phyloP scores from a whole-genome alignment of 78 protist genomes.

The Dictyostelium firmibasis region DNA sequence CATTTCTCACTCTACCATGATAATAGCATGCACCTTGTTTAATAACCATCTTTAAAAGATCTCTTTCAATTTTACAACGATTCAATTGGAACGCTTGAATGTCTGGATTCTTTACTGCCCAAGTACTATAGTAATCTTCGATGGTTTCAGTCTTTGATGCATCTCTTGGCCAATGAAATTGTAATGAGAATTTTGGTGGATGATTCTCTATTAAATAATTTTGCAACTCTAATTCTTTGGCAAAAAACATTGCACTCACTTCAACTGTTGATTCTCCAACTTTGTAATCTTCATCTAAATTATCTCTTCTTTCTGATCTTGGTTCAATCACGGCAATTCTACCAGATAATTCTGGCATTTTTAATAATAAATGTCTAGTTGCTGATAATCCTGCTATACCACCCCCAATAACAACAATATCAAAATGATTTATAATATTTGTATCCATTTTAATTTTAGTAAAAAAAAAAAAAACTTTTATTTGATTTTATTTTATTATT shows the following conservation, averaged over 20 bases:
- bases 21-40: constrained; percentile 22
- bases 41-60: constrained; percentile 13
- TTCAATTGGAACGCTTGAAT: constrained; percentile 70
- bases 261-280: constrained; percentile 72
- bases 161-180: constrained; percentile 64
- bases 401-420: constrained; percentile 43
- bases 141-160: constrained; percentile 29
- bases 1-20: constrained; percentile 63
- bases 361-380: constrained; percentile 31
- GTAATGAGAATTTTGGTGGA: constrained; percentile 63
- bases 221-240: constrained; percentile 48
- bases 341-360: constrained; percentile 23
- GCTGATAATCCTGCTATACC: constrained; percentile 60
- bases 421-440: constrained; percentile 13
- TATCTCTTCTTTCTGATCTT: constrained; percentile 28
- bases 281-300: constrained; percentile 53
- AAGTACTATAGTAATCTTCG: constrained; percentile 36
- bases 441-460: not conserved
- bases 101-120: constrained; percentile 77
- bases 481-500: not conserved
- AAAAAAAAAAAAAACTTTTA: not conserved
- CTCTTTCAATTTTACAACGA: constrained; percentile 58
- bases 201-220: constrained; percentile 61
- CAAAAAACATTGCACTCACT: constrained; percentile 53
- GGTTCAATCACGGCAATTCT: constrained; percentile 60